A percentile compares a stretch with the other conserved stretches of the same genome.
Evolutionary conservation across 257 asterid genomes (phyloP).

Genomic region (Solanum megistacrolobum): DNA sequence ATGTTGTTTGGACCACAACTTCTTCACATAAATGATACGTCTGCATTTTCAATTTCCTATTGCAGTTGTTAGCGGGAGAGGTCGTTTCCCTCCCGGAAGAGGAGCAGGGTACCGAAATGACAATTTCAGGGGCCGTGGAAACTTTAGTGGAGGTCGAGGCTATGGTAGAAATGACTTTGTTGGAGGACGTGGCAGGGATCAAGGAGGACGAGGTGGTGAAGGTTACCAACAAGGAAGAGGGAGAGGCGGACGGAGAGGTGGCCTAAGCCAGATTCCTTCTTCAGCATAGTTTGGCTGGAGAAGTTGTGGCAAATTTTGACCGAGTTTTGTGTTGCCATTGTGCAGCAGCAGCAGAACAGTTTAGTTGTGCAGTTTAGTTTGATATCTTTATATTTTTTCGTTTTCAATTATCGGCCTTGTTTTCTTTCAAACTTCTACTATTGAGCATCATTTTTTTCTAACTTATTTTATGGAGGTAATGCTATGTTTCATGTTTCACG

Average conservation of each 20-base stretch:
- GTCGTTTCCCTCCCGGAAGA: slow-evolving; percentile 40
- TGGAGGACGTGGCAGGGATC: slow-evolving; percentile 23
- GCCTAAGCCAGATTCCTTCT: neutral
- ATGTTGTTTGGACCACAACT: neutral
- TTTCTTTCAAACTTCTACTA: neutral
- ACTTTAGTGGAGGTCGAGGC: slow-evolving; percentile 31
- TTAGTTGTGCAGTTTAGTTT: neutral
- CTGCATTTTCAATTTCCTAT: neutral
- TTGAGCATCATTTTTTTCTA: neutral
- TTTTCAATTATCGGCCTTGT: neutral
- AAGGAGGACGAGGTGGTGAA: slow-evolving; percentile 8
- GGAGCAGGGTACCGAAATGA: slow-evolving; percentile 54
- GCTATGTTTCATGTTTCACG: neutral
- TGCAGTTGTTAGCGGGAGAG: slow-evolving; percentile 60
- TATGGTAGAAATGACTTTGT: slow-evolving; percentile 46
- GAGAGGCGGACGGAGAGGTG: slow-evolving; percentile 9
- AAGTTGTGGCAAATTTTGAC: neutral
- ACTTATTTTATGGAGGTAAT: neutral
- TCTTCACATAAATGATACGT: neutral
- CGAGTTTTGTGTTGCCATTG: neutral
- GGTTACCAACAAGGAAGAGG: slow-evolving; percentile 5
- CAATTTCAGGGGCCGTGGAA: slow-evolving; percentile 47
- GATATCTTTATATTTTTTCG: neutral
- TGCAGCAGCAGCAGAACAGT: neutral
- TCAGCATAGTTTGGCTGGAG: neutral